Base-by-base conservation (phyloP, 495 filamentous ascomycete species). In the Polyplosphaeria fusca region DNA sequence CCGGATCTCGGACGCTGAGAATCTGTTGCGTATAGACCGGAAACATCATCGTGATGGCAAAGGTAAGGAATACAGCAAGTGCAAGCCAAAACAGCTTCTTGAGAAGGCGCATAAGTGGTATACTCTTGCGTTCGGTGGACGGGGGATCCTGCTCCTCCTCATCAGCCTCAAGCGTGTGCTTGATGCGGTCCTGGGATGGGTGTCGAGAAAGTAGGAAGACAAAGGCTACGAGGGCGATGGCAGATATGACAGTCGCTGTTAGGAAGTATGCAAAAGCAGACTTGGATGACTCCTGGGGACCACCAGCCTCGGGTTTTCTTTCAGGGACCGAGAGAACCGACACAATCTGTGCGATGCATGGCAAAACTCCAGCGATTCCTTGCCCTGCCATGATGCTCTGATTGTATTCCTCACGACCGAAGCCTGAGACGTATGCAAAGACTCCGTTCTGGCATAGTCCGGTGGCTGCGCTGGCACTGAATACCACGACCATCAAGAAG, bases 361-460 rank as follows among this genome's bases (percentile, higher is more conserved):
- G 94, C 13, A 97, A 77, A 3, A 99, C 91, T 27, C 93, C 93
- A 1, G 93, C 91, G 5, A 97, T 76, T 14, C 84, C 94, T 69
- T 99, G 93, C 7, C 93, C 93, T 22, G 84, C 83, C 94, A 99
- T 97, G 69, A 97, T 91, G 18, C 86, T 93, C 70, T 96, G 91
- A 45, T 87, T 96, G 72, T 96, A 97, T 63, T 89, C 84, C 14
- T 86, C 81, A 46, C 86, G 72, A 18, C 84, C 89, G 60, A 95
- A 96, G 24, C 86, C 85, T 5, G 89, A 80, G 11, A 88, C 91
- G 65, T 91, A 96, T 5, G 94, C 87, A 70, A 96, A 97, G 28
- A 91, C 82, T 43, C 94, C 93, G 69, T 97, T 97, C 73, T 96
- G 93, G 67, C 86, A 88, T 50, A 97, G 75, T 0, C 87, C 94